Conservation (phyloP, 495 filamentous ascomycete genomes). For the Gamarada debralockiae region DNA sequence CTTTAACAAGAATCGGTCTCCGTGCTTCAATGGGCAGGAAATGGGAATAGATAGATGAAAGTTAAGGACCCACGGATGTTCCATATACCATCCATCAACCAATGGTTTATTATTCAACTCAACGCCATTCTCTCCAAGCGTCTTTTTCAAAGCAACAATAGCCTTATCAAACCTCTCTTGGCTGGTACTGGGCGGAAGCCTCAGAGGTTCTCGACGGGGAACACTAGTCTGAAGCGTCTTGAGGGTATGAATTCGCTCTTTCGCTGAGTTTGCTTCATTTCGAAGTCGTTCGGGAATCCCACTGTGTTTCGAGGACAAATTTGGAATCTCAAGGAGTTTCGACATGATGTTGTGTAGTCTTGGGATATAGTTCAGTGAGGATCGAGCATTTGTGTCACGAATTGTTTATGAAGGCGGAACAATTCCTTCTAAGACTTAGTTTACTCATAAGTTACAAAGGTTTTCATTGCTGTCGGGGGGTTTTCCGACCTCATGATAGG, state of each 20-base stretch:
- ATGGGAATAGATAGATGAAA: too few species aligned
- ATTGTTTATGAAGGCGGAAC: too few species aligned
- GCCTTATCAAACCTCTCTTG: conserved; percentile 35
- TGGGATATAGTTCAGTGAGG: not conserved
- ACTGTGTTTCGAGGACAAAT: conserved; percentile 36
- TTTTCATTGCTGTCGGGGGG: too few species aligned
- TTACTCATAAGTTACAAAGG: too few species aligned
- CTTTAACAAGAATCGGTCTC: not conserved
- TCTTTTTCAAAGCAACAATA: conserved; percentile 31
- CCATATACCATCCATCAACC: conserved; percentile 50
- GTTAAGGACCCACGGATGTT: conserved; percentile 32
- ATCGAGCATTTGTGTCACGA: too few species aligned
- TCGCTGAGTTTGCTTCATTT: conserved; percentile 34
- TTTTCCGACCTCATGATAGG: too few species aligned
- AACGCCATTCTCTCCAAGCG: conserved; percentile 37
- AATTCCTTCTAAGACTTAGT: too few species aligned
- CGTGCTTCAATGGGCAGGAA: too few species aligned
- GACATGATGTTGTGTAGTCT: not conserved
- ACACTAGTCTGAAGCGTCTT: conserved; percentile 31
- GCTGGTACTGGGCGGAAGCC: conserved; percentile 35
- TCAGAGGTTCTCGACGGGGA: conserved; percentile 27
- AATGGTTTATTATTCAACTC: conserved; percentile 44
- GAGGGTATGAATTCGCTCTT: conserved; percentile 33
- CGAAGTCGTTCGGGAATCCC: conserved; percentile 37
- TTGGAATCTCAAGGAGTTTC: conserved; percentile 25